Base-by-base conservation (phyloP, 2,329 filamentous ascomycete genomes). In the Fusarium illudens region DNA sequence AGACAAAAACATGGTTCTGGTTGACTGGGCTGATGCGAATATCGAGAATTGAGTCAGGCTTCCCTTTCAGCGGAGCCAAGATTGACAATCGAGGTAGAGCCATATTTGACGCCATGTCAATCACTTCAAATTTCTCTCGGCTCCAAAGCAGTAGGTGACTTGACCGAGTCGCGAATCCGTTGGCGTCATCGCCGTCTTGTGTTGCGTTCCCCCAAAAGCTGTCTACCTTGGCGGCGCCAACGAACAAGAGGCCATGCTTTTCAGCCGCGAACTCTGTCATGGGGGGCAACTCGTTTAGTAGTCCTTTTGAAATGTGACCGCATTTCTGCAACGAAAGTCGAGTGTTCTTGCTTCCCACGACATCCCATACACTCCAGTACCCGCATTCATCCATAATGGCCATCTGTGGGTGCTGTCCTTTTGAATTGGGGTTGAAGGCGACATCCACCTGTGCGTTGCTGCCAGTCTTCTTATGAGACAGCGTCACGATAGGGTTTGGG, bases 311-410 rank as follows among this genome's bases (percentile, higher is more conserved):
- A 7, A 85, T 80, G 52, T 84, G 81, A 2, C 86, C 86, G 54
- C 79, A 79, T 52, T 77, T 76, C 17, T 58, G 72, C 32, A 79
- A 72, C 8, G 74, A 75, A 17, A 78, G 73, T 11, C 71, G 79
- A 30, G 79, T 68, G 9, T 74, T 79, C 20, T 76, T 73, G 64
- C 73, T 80, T 56, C 79, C 80, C 12, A 71, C 68, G 22, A 91
- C 79, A 63, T 91, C 84, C 88, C 90, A 93, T 4, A 93, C 76
- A 42, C 82, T 88, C 92, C 91, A 94, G 60, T 80, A 82, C 2
- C 90, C 91, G 32, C 79, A 79, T 53, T 87, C 82, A 71, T 94
- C 90, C 17, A 94, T 81, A 25, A 93, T 81, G 15, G 84, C 89
- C 54, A 94, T 78, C 70, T 91, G 89, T 2, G 87, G 84, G 82